These are phyloP conservation scores for Scutellaria baicalensis DNA, from an alignment of 257 asterid species.

Conservation along the genomic window DNA sequence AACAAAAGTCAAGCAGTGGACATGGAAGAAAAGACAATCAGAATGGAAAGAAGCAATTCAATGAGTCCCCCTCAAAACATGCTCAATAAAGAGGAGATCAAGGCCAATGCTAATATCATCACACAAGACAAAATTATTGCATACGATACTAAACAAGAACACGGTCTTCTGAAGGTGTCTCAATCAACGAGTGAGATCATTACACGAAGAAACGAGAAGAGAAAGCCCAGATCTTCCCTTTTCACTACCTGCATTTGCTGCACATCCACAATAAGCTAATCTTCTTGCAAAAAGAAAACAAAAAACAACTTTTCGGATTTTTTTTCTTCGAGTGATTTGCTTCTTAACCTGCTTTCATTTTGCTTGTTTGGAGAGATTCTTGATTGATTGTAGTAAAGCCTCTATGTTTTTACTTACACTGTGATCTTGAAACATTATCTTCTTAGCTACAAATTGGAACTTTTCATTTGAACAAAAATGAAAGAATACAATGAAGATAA, in stretches of 20 bases:
- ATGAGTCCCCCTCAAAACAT: conserved; percentile 19
- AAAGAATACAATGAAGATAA: conserved; percentile 22
- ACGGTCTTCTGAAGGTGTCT: not conserved
- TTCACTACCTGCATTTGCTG: conserved; percentile 78
- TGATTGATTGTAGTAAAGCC: not conserved
- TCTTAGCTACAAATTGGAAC: not conserved
- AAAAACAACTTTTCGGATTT: too few species aligned
- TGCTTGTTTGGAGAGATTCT: conserved; percentile 6
- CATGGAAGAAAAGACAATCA: conserved; percentile 52
- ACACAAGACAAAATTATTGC: conserved; percentile 14
- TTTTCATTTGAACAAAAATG: not conserved
- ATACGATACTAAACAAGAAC: not conserved
- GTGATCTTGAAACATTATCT: too few species aligned
- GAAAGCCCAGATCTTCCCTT: conserved; percentile 52
- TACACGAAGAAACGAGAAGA: conserved; percentile 21
- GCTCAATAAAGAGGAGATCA: conserved; percentile 11
- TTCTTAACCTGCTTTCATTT: not conserved
- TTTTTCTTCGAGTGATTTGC: not conserved
- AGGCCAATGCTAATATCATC: not conserved
- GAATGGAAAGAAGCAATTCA: conserved; percentile 64
- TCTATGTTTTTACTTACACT: not conserved
- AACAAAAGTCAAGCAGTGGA: conserved; percentile 22
- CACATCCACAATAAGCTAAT: conserved; percentile 40
- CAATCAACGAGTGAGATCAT: conserved; percentile 18
- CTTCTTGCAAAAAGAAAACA: too few species aligned